A percentile compares a stretch with the other conserved stretches of the same genome.
phyloP scores from a whole-genome alignment of 73 alveolate species.

The Stentor coeruleus region DNA sequence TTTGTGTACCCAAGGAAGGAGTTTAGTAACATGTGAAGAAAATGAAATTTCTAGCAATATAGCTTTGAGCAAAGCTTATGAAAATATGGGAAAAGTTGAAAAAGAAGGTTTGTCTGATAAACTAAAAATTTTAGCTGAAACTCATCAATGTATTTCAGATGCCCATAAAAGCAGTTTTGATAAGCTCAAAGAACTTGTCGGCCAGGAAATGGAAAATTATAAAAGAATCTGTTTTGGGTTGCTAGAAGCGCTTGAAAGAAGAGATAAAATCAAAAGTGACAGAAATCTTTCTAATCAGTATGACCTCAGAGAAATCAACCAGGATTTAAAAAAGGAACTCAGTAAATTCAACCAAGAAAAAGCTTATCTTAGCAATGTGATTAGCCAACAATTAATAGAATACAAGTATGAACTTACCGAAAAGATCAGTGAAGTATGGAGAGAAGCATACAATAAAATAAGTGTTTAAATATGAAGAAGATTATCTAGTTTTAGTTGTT shows the following conservation, averaged over 20 bases:
- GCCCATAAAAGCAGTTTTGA: slow-evolving; percentile 2
- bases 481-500: no score
- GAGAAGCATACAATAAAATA: slow-evolving; percentile 11
- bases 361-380: not conserved
- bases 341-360: slow-evolving; percentile 3
- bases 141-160: not conserved
- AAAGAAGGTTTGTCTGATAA: slow-evolving; percentile 3
- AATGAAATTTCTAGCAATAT: not conserved
- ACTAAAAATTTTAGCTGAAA: slow-evolving; percentile 6
- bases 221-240: not conserved
- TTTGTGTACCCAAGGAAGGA: not conserved
- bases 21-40: not conserved
- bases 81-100: slow-evolving; percentile 22
- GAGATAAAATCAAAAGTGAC: slow-evolving; percentile 7
- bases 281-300: not conserved
- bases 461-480: not conserved
- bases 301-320: not conserved
- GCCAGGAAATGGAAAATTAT: not conserved
- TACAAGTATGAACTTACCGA: slow-evolving; percentile 14
- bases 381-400: not conserved
- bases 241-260: slow-evolving; percentile 24
- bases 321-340: not conserved
- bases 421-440: slow-evolving; percentile 21
- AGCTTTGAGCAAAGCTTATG: not conserved
- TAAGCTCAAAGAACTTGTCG: slow-evolving; percentile 8